phyloP scores from a whole-genome alignment of 805 yeast species.

The Suhomyces faveliae region DNA sequence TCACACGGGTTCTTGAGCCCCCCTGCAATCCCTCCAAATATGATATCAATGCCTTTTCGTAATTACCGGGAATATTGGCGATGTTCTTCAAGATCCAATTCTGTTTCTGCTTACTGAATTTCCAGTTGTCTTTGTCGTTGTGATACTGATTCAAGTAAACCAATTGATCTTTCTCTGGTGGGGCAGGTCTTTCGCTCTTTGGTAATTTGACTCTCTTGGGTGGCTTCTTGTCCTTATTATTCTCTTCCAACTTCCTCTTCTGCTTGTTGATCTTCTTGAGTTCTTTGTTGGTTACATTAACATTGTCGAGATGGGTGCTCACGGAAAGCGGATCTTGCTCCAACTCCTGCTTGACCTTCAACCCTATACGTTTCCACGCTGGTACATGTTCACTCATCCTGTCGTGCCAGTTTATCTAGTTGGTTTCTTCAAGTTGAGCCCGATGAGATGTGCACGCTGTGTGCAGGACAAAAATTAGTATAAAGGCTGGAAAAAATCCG shows the following conservation, averaged over 20 bases:
- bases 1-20: constrained; percentile 59
- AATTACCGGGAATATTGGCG: constrained; percentile 49
- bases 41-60: constrained; percentile 47
- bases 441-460: not conserved
- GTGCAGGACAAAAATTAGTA: not conserved
- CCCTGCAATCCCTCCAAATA: constrained; percentile 70
- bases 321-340: constrained; percentile 46
- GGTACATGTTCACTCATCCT: constrained; percentile 42
- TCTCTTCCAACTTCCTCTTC: constrained; percentile 25
- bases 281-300: constrained; percentile 41
- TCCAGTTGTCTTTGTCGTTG: constrained; percentile 64
- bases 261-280: constrained; percentile 40
- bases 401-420: not conserved
- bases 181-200: constrained; percentile 62
- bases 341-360: constrained; percentile 52
- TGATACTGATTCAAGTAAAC: constrained; percentile 59
- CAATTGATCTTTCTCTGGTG: constrained; percentile 76
- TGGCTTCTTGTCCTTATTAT: constrained; percentile 45
- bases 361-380: constrained; percentile 81
- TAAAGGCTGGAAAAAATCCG: not conserved
- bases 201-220: constrained; percentile 72
- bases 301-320: constrained; percentile 45
- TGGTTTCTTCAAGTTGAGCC: not conserved
- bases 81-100: constrained; percentile 77
- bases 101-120: constrained; percentile 83